Conservation (phyloP, 2,329 filamentous ascomycete species). For the Arthrocladium fulminans region DNA sequence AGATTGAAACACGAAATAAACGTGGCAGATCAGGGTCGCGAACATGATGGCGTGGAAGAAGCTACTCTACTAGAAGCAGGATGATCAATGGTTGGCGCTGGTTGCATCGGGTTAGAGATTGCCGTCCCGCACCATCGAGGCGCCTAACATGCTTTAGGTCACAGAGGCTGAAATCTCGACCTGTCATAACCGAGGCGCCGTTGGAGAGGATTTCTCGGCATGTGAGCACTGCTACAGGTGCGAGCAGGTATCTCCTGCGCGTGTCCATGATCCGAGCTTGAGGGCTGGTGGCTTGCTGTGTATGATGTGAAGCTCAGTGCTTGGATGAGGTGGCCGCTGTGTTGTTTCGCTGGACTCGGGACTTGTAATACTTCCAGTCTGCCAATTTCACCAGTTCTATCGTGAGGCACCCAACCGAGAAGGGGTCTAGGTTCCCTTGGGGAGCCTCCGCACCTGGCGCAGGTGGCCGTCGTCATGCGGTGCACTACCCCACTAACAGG, state of each 20-base stretch:
- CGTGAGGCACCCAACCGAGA: conserved; percentile 16
- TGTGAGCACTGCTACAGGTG: too few relatives aligned
- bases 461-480: neutral
- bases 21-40: neutral
- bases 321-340: neutral
- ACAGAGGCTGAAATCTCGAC: neutral
- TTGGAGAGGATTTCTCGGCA: neutral
- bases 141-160: neutral
- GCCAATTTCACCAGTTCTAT: too few relatives aligned
- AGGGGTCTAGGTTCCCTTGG: neutral
- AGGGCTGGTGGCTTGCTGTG: neutral
- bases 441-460: neutral
- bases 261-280: too few relatives aligned
- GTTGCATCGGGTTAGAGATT: neutral
- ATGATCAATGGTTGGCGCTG: neutral
- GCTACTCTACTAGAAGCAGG: neutral
- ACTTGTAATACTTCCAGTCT: neutral
- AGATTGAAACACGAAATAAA: neutral
- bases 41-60: neutral
- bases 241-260: too few relatives aligned
- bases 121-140: neutral
- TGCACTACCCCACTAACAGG: neutral
- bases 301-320: neutral
- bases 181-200: neutral
- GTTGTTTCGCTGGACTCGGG: neutral